Evolutionary conservation across 2,329 filamentous ascomycete genomes (phyloP).

Genomic region (Neophaeococcomyces aloes): DNA sequence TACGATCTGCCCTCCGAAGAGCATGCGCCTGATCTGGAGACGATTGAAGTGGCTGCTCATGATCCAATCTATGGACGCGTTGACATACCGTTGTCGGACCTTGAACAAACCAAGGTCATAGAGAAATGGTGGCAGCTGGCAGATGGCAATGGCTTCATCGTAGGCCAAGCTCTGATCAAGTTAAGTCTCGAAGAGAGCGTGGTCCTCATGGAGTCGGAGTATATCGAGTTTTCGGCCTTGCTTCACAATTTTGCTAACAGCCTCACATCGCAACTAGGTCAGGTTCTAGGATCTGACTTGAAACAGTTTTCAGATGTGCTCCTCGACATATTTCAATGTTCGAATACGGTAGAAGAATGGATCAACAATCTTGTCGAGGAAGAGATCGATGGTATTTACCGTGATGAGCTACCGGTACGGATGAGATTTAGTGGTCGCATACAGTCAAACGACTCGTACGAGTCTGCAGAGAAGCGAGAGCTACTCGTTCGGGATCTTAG

Average conservation of each 20-base stretch:
- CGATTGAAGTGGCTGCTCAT: constrained; percentile 38
- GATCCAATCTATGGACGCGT: constrained; percentile 47
- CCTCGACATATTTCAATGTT: constrained; percentile 91
- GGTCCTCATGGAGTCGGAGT: constrained; percentile 76
- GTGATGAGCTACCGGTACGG: constrained; percentile 59
- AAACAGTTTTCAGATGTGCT: constrained; percentile 74
- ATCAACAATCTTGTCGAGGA: constrained; percentile 88
- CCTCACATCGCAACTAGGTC: constrained; percentile 73
- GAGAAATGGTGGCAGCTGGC: constrained; percentile 82
- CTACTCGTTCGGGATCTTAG: constrained; percentile 53
- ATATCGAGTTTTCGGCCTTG: constrained; percentile 68
- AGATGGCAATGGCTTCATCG: constrained; percentile 62
- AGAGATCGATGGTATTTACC: constrained; percentile 87
- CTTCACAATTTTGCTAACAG: constrained; percentile 76
- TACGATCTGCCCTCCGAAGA: constrained; percentile 34
- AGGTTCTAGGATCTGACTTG: constrained; percentile 65
- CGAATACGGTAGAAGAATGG: constrained; percentile 75
- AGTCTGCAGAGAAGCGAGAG: constrained; percentile 47
- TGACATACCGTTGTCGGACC: constrained; percentile 69
- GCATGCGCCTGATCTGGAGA: constrained; percentile 32
- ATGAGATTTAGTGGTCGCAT: constrained; percentile 54
- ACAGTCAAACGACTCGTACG: constrained; percentile 50
- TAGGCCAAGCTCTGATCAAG: constrained; percentile 77
- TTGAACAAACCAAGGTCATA: constrained; percentile 64
- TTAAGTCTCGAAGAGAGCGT: constrained; percentile 79